These are phyloP conservation scores for Malus hybrid DNA, from an alignment of 331 rosid species.

Conservation along the genomic window DNA sequence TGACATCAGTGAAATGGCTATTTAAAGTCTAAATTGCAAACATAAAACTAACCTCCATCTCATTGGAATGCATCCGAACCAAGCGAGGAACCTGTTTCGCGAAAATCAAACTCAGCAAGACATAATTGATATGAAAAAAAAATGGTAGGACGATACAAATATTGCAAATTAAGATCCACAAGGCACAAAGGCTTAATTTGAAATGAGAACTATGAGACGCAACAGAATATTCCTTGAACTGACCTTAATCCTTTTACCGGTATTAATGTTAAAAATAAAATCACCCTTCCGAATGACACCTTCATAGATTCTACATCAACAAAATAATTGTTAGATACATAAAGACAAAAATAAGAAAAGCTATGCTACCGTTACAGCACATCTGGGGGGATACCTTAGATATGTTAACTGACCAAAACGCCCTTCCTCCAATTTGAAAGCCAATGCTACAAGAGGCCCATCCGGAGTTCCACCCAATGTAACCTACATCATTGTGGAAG, in stretches of 20 bases:
- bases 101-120: constrained; percentile 13
- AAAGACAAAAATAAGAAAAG: not conserved
- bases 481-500: constrained; percentile 37
- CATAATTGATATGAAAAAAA: not conserved
- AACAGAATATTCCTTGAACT: constrained; percentile 9
- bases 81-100: constrained; percentile 82
- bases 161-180: not conserved
- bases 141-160: not conserved
- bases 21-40: not conserved
- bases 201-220: not conserved
- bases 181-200: not conserved
- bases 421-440: constrained; percentile 98
- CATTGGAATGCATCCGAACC: constrained; percentile 95
- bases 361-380: not conserved
- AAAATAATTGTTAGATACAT: not conserved
- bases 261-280: constrained; percentile 75
- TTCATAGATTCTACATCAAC: constrained; percentile 68
- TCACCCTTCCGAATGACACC: constrained; percentile 95
- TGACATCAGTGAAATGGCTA: no score
- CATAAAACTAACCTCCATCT: constrained; percentile 77
- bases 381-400: constrained; percentile 59
- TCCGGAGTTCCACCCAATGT: constrained; percentile 69
- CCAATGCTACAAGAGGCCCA: constrained; percentile 96
- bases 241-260: constrained; percentile 91
- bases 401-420: constrained; percentile 91